These are phyloP conservation scores for Cymodocea nodosa DNA, from an alignment of 116 monocot species.

Conservation along the genomic window DNA sequence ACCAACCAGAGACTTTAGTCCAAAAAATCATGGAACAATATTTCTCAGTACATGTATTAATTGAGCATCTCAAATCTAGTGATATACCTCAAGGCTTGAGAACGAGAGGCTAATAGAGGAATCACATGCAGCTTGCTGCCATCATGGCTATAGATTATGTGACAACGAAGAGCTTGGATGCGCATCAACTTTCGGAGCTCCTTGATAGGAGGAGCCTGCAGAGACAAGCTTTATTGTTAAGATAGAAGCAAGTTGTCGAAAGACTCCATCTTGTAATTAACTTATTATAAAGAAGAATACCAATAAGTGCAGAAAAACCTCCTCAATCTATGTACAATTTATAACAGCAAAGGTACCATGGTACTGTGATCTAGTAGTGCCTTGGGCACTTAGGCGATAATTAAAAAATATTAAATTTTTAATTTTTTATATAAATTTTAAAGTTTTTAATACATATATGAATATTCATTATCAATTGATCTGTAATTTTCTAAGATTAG, in stretches of 20 bases:
- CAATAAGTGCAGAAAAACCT: background rate
- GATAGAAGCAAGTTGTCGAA: background rate
- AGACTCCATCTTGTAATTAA: background rate
- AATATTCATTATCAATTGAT: no score
- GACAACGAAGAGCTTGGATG: conserved; percentile 84
- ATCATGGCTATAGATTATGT: conserved; percentile 71
- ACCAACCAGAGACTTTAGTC: background rate
- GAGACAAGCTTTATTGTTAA: background rate
- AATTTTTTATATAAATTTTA: no score
- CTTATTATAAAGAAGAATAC: background rate
- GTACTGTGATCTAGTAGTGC: no score
- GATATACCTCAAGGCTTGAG: conserved; percentile 86
- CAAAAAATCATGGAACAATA: background rate
- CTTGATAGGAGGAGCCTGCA: conserved; percentile 66
- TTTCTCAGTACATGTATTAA: background rate
- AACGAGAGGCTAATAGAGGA: conserved; percentile 88
- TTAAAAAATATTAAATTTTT: no score
- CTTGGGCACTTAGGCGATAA: no score
- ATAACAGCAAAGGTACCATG: no score
- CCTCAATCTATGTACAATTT: no score
- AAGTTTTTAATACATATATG: no score
- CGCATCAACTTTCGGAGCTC: conserved; percentile 81
- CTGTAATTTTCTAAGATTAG: no score
- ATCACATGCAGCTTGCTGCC: conserved; percentile 73
- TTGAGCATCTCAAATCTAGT: no score